Percentiles rank a stretch among this genome's conserved stretches.
These are phyloP conservation scores for Blastomyces parvus DNA, from an alignment of 2,329 filamentous ascomycete genomes.

Conservation along the genomic window DNA sequence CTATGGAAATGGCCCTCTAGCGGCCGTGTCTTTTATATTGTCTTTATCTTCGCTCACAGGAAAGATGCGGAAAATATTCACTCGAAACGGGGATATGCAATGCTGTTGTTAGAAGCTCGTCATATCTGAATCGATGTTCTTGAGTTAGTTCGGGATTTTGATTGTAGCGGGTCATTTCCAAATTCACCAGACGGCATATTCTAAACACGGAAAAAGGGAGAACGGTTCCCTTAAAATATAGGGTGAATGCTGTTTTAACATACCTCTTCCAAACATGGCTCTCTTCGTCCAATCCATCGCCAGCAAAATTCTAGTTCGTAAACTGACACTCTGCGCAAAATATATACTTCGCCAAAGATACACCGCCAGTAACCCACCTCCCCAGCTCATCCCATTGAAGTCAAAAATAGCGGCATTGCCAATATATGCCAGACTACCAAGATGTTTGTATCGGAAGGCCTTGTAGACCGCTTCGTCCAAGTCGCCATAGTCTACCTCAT, in stretches of 20 bases:
- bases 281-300: conserved; percentile 99
- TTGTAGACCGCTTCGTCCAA: conserved; percentile 87
- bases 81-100: not conserved
- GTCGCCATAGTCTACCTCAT: conserved; percentile 79
- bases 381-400: conserved; percentile 65
- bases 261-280: conserved; percentile 88
- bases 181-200: not conserved
- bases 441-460: conserved; percentile 86
- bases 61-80: not conserved
- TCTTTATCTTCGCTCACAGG: not conserved
- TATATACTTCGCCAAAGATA: conserved; percentile 96
- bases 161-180: too few relatives aligned
- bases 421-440: conserved; percentile 87
- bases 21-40: not conserved
- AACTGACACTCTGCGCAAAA: conserved; percentile 93
- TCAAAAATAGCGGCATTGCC: conserved; percentile 97
- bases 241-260: conserved; percentile 15
- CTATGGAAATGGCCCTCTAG: not conserved
- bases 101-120: conserved; percentile 40
- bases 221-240: not conserved
- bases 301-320: conserved; percentile 76
- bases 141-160: too few relatives aligned
- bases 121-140: conserved; percentile 36
- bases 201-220: not conserved
- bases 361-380: conserved; percentile 80